phyloP scores from a whole-genome alignment of 139 green algal species.

The Diplosphaera chodatii region DNA sequence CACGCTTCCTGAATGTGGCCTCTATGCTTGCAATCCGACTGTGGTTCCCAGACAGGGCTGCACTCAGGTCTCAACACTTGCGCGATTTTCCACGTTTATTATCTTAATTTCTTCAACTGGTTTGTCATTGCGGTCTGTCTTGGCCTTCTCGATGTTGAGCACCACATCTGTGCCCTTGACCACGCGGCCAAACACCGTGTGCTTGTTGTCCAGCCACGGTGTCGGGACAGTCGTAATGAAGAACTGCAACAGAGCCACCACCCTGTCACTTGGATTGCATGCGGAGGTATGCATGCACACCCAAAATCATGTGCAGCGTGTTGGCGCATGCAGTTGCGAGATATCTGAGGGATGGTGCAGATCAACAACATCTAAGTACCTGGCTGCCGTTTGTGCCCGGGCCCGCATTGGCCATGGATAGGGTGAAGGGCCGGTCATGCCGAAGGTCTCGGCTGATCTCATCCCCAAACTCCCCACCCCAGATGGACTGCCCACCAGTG shows the following conservation, averaged over 20 bases:
- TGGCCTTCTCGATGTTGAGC: conserved; percentile 83
- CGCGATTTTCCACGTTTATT: conserved; percentile 59
- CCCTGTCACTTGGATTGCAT: too few relatives aligned
- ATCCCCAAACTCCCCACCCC: conserved; percentile 96
- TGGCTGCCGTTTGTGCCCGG: conserved; percentile 56
- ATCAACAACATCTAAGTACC: too few relatives aligned
- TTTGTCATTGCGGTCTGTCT: conserved; percentile 85
- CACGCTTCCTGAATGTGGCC: too few relatives aligned
- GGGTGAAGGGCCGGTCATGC: conserved; percentile 80
- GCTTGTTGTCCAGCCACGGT: conserved; percentile 73
- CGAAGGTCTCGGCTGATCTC: conserved; percentile 85
- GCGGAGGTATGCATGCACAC: too few relatives aligned
- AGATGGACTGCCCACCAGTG: conserved; percentile 94
- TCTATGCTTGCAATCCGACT: too few relatives aligned
- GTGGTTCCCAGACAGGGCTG: too few relatives aligned
- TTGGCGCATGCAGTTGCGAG: too few relatives aligned
- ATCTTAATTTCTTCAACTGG: conserved; percentile 94
- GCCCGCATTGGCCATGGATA: conserved; percentile 88
- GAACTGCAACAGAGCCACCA: conserved; percentile 47
- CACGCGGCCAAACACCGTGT: conserved; percentile 70
- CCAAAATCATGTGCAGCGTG: too few relatives aligned
- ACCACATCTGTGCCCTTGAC: conserved; percentile 89
- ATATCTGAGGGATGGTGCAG: too few relatives aligned
- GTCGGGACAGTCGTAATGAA: conserved; percentile 89
- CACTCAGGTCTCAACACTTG: conserved; percentile 2